Evolutionary conservation across 1,284 basidiomycete genomes (phyloP).

Genomic region (Microbotryum saponariae): DNA sequence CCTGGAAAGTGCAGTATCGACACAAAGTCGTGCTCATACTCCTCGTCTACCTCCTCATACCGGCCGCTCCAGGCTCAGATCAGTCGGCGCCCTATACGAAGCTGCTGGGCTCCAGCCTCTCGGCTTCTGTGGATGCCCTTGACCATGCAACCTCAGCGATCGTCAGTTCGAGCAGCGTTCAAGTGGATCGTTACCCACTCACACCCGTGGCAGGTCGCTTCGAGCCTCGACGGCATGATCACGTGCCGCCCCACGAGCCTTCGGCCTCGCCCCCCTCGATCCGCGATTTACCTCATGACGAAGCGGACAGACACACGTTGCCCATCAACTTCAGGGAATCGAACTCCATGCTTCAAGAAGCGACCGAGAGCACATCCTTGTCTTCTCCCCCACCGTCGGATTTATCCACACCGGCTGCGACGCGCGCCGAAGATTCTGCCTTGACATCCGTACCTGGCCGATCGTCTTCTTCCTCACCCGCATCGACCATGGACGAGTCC

Average conservation of each 20-base stretch:
- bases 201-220: not conserved
- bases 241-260: no score
- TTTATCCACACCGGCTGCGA: not conserved
- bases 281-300: no score
- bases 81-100: not conserved
- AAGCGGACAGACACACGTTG: no score
- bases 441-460: not conserved
- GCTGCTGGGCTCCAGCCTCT: no score
- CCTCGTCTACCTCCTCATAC: constrained; percentile 5
- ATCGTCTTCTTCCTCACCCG: not conserved
- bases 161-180: not conserved
- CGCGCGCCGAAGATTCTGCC: not conserved
- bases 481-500: not conserved
- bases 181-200: not conserved
- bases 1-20: constrained; percentile 2
- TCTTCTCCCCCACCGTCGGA: not conserved
- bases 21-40: constrained; percentile 5
- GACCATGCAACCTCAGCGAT: not conserved
- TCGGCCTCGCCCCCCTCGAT: no score
- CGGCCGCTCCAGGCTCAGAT: not conserved
- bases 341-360: no score
- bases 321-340: no score
- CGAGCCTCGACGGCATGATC: not conserved
- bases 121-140: not conserved
- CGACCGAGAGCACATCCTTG: not conserved